These are phyloP conservation scores for Populus hybrid DNA, from an alignment of 441 rosid genomes.

Conservation along the genomic window DNA sequence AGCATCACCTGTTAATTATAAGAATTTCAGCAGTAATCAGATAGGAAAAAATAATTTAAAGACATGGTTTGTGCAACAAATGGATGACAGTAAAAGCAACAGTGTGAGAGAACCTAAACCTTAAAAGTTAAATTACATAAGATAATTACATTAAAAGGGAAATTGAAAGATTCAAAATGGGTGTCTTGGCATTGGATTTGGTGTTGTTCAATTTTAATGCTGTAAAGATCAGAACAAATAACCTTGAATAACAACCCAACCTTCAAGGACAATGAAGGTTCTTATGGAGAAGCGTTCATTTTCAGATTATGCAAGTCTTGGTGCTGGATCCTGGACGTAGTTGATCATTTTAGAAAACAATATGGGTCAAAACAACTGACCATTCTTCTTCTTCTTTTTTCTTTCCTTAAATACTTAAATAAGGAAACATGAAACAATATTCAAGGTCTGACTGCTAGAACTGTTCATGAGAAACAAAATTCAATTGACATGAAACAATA, in stretches of 20 bases:
- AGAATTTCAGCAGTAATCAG: neutral
- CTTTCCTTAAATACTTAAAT: neutral
- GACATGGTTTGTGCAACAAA: neutral
- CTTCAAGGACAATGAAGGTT: neutral
- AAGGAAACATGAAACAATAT: neutral
- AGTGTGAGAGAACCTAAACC: neutral
- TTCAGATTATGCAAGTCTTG: neutral
- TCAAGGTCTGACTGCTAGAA: neutral
- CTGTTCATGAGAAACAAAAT: neutral
- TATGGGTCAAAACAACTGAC: neutral
- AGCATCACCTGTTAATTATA: conserved; percentile 73
- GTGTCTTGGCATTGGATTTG: no score
- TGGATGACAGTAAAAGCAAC: neutral
- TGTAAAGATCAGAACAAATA: neutral
- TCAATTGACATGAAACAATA: neutral
- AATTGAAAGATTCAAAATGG: no score
- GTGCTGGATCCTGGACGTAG: neutral
- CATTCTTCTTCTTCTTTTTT: neutral
- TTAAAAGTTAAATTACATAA: neutral
- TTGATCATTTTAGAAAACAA: neutral
- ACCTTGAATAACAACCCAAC: neutral
- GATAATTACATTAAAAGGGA: neutral
- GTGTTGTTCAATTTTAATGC: no score
- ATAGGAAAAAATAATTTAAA: neutral
- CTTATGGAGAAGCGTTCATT: neutral